These are phyloP conservation scores for Nitzschia sp. DNA, from an alignment of 108 stramenopile species.

Conservation along the genomic window DNA sequence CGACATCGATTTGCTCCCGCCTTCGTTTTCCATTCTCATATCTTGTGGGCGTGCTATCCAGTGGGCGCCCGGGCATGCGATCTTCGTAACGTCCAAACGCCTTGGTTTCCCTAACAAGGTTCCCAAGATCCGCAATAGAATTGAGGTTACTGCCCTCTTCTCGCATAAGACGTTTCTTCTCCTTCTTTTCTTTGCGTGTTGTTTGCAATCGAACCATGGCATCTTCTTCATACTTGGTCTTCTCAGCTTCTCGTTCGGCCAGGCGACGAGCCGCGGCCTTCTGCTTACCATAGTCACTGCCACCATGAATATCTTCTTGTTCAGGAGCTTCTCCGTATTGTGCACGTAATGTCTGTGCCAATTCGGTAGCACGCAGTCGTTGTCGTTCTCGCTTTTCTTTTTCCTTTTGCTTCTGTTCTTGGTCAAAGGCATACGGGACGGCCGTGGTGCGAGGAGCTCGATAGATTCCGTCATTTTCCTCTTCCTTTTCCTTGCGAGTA, in stretches of 20 bases:
- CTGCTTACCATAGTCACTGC: conserved; percentile 71
- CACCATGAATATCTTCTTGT: conserved; percentile 87
- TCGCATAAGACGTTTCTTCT: conserved; percentile 77
- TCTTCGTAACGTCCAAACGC: conserved; percentile 43
- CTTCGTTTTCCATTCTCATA: conserved; percentile 64
- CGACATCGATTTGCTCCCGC: conserved; percentile 45
- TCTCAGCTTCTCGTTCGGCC: conserved; percentile 66
- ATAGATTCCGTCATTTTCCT: conserved; percentile 51
- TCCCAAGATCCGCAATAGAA: conserved; percentile 77
- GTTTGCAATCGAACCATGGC: conserved; percentile 77
- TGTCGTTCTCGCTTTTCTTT: conserved; percentile 62
- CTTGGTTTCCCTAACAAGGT: conserved; percentile 63
- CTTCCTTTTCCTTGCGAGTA: conserved; percentile 6
- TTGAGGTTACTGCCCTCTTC: conserved; percentile 79
- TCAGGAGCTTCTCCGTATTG: conserved; percentile 84
- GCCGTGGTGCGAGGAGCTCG: conserved; percentile 79
- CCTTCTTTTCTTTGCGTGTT: conserved; percentile 76
- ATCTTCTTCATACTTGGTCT: conserved; percentile 75
- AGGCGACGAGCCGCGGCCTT: conserved; percentile 63
- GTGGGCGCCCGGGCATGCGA: conserved; percentile 3
- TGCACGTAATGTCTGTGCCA: conserved; percentile 70
- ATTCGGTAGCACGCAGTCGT: conserved; percentile 70
- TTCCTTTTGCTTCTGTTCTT: conserved; percentile 46
- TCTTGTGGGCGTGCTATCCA: conserved; percentile 1
- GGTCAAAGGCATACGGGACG: conserved; percentile 73